Conservation (phyloP, 805 yeast genomes). For the Nakazawaea populi region DNA sequence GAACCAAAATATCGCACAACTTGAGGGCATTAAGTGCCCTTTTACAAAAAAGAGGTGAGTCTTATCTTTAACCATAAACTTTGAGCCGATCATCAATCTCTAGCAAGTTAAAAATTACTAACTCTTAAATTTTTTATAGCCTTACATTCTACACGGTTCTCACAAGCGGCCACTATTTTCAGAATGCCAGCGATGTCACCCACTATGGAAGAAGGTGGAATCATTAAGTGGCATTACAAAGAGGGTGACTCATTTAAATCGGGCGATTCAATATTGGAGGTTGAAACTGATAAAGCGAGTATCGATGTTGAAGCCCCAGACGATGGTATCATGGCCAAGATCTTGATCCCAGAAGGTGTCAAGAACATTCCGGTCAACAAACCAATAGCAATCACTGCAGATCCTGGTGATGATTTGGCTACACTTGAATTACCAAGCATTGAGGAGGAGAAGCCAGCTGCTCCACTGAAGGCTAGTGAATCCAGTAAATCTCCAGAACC, state of each 20-base stretch:
- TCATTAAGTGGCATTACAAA: constrained; percentile 83
- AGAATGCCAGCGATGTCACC: constrained; percentile 99
- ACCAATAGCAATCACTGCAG: constrained; percentile 87
- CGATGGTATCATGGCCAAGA: constrained; percentile 84
- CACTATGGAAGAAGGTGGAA: constrained; percentile 94
- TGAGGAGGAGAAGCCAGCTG: constrained; percentile 20
- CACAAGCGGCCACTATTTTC: constrained; percentile 42
- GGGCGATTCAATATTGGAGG: constrained; percentile 79
- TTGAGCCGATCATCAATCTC: not conserved
- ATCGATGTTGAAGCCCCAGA: constrained; percentile 87
- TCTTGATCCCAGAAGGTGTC: constrained; percentile 65
- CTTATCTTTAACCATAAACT: too few species aligned
- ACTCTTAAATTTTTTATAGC: constrained; percentile 2
- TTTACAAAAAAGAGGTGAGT: constrained; percentile 4
- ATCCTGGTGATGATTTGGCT: constrained; percentile 75
- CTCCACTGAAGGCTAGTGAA: constrained; percentile 16
- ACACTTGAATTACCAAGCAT: constrained; percentile 54
- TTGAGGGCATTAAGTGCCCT: constrained; percentile 10
- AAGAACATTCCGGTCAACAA: constrained; percentile 79
- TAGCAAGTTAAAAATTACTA: not conserved
- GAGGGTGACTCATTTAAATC: constrained; percentile 67
- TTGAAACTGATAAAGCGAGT: constrained; percentile 83
- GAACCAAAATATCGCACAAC: not conserved
- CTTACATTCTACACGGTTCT: constrained; percentile 25
- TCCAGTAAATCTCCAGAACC: not conserved